Evolutionary conservation across 768 basidiomycete genomes (phyloP).

Genomic region (Lactarius pseudohatsudake): DNA sequence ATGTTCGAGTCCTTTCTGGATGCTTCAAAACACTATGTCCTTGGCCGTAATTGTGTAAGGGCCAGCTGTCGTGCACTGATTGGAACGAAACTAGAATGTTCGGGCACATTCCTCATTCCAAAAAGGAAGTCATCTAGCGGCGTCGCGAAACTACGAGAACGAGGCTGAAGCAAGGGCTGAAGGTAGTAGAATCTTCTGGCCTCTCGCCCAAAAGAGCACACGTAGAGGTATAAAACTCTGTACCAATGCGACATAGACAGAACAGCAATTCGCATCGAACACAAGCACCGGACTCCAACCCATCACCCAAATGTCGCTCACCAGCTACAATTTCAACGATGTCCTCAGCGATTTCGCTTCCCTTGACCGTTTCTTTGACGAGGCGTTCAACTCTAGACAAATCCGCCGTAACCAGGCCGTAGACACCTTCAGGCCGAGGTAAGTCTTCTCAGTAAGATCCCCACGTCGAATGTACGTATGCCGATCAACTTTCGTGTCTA

Average conservation of each 20-base stretch:
- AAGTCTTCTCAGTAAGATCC: neutral
- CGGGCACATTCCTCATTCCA: neutral
- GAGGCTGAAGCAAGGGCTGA: neutral
- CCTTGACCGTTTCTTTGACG: slow-evolving; percentile 15
- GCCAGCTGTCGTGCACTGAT: neutral
- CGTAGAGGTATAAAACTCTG: slow-evolving; percentile 11
- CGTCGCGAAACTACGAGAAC: slow-evolving; percentile 4
- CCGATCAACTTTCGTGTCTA: neutral
- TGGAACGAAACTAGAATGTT: neutral
- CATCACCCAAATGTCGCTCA: slow-evolving; percentile 9
- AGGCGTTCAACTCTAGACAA: neutral
- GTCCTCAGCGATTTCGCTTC: neutral
- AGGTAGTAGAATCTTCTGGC: slow-evolving; percentile 1
- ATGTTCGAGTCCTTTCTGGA: neutral
- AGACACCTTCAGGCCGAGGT: slow-evolving; percentile 13
- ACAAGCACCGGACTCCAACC: neutral
- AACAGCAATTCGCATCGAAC: neutral
- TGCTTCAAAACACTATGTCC: neutral
- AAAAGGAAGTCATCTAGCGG: neutral
- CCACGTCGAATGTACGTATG: neutral
- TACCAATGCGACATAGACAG: neutral
- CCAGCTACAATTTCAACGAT: slow-evolving; percentile 4
- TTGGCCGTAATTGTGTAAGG: neutral
- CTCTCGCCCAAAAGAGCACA: neutral
- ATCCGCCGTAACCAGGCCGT: neutral